A percentile compares a stretch with the other conserved stretches of the same genome.
Conservation (phyloP, 768 basidiomycete genomes). For the Gloeopeniophorella convolvens region DNA sequence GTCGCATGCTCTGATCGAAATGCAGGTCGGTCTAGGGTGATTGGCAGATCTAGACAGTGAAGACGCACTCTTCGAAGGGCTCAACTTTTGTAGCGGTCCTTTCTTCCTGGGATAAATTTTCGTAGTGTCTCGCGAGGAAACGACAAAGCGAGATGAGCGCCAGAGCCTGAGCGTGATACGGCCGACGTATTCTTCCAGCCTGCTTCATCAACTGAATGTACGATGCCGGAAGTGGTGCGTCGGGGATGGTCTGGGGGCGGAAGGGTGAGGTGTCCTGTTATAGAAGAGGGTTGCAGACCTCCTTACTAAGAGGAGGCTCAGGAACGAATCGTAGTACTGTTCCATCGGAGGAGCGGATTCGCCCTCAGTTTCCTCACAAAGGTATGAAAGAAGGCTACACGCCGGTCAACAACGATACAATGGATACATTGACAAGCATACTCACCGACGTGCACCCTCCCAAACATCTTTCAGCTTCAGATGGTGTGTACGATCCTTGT, state of each 20-base stretch:
- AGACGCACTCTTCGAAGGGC: conserved; percentile 13
- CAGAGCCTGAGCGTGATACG: conserved; percentile 14
- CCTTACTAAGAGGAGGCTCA: conserved; percentile 4
- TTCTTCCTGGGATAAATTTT: conserved; percentile 3
- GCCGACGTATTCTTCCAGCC: conserved; percentile 12
- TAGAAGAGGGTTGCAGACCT: not conserved
- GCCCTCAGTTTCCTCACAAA: conserved; percentile 12
- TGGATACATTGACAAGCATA: not conserved
- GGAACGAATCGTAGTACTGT: conserved; percentile 2
- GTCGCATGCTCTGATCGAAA: conserved; percentile 1
- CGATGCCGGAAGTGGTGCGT: conserved; percentile 12
- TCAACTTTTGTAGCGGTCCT: conserved; percentile 13
- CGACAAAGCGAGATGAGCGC: conserved; percentile 15
- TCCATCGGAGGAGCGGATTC: not conserved
- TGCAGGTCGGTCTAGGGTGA: not conserved
- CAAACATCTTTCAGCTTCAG: conserved; percentile 8
- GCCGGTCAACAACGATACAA: not conserved
- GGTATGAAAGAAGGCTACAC: conserved; percentile 6
- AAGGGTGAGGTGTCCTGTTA: not conserved
- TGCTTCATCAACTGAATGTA: conserved; percentile 16
- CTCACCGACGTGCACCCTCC: conserved; percentile 3
- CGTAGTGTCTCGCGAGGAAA: conserved; percentile 16
- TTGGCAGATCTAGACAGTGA: not conserved
- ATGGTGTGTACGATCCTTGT: conserved; percentile 15
- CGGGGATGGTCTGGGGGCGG: conserved; percentile 9